Evolutionary conservation across 2,329 filamentous ascomycete species (phyloP).

Genomic region (Ascochyta rabiei): DNA sequence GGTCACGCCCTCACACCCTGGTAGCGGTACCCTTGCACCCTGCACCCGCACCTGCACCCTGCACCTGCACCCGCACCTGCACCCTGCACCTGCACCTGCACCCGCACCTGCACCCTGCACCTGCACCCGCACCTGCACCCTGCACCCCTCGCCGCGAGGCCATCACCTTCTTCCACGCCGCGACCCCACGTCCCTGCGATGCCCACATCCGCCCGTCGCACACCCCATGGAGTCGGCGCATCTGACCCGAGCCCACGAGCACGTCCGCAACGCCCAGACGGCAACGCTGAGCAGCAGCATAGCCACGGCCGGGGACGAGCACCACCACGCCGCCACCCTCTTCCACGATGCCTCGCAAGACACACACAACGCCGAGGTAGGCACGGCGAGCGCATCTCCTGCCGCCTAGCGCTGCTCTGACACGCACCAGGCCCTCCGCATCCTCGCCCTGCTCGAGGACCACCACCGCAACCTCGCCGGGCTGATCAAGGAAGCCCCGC

Average conservation of each 20-base stretch:
- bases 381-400: background rate
- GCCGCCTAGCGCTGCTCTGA: background rate
- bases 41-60: too few relatives aligned
- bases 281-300: slow-evolving; percentile 73
- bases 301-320: slow-evolving; percentile 82
- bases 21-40: too few relatives aligned
- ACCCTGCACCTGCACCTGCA: too few relatives aligned
- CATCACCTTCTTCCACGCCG: background rate
- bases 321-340: slow-evolving; percentile 84
- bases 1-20: background rate
- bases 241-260: slow-evolving; percentile 80
- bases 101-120: too few relatives aligned
- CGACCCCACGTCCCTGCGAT: slow-evolving; percentile 12
- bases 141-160: background rate
- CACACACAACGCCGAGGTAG: slow-evolving; percentile 67
- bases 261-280: slow-evolving; percentile 81
- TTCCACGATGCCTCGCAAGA: slow-evolving; percentile 81
- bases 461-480: slow-evolving; percentile 86
- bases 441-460: slow-evolving; percentile 81
- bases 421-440: slow-evolving; percentile 72
- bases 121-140: too few relatives aligned
- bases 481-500: slow-evolving; percentile 72
- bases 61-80: background rate
- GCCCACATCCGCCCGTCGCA: slow-evolving; percentile 2
- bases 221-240: slow-evolving; percentile 70